phyloP scores from a whole-genome alignment of 2,329 filamentous ascomycete species.

The Dothideomycetidae sp. region DNA sequence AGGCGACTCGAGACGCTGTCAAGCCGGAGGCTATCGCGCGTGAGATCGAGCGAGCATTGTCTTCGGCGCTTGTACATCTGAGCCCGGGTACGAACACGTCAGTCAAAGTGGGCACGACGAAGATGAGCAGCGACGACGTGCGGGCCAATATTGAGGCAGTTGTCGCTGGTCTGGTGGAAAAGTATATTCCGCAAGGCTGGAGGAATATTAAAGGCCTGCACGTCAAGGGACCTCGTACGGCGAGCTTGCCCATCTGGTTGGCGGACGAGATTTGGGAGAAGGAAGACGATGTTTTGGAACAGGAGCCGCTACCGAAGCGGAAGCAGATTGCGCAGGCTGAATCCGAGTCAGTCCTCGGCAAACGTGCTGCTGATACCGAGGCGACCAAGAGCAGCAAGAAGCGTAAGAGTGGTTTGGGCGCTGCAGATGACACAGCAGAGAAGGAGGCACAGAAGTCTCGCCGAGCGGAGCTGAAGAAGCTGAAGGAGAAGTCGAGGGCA shows the following conservation, averaged over 20 bases:
- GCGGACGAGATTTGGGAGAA: conserved; percentile 85
- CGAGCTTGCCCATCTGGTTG: conserved; percentile 85
- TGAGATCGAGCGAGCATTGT: conserved; percentile 64
- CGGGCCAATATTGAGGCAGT: conserved; percentile 69
- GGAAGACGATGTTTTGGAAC: conserved; percentile 49
- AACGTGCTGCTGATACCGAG: conserved; percentile 15
- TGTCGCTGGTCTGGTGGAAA: conserved; percentile 53
- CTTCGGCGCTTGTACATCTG: conserved; percentile 66
- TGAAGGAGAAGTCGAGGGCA: conserved; percentile 3
- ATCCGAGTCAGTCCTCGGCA: conserved; percentile 13
- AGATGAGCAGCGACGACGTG: conserved; percentile 60
- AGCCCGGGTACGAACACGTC: conserved; percentile 66
- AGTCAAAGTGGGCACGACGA: conserved; percentile 62
- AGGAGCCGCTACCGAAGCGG: conserved; percentile 23
- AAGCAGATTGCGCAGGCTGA: conserved; percentile 18
- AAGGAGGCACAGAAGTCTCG: conserved; percentile 19
- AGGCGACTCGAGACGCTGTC: conserved; percentile 33
- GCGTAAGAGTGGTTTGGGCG: background rate
- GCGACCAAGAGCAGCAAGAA: conserved; percentile 16
- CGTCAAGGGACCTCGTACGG: conserved; percentile 80
- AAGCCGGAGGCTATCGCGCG: conserved; percentile 54
- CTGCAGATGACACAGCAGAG: conserved; percentile 19
- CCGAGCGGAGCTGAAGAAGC: conserved; percentile 2
- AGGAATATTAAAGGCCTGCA: conserved; percentile 71
- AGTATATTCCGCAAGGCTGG: conserved; percentile 77